Percentiles rank a stretch among this genome's conserved stretches.
Conservation (phyloP, 148 eudicot genomes). For the Camellia granthamiana region DNA sequence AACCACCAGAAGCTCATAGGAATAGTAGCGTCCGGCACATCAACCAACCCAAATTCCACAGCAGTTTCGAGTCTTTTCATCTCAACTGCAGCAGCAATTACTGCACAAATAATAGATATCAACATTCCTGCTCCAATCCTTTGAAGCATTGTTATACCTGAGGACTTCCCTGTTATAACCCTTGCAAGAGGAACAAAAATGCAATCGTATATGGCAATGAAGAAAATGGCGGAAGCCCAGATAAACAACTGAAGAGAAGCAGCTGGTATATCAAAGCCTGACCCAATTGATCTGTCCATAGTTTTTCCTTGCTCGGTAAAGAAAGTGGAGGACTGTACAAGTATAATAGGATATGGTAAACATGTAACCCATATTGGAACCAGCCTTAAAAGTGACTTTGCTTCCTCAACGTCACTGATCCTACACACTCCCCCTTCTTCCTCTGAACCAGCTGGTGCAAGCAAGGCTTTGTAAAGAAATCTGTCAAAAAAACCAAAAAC, state of each 20-base stretch:
- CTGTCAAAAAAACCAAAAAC: not conserved
- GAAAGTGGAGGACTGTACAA: slow-evolving; percentile 33
- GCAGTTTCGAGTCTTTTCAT: slow-evolving; percentile 24
- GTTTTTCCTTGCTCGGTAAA: slow-evolving; percentile 41
- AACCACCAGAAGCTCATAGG: slow-evolving; percentile 31
- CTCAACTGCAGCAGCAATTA: slow-evolving; percentile 30
- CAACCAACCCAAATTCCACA: slow-evolving; percentile 18
- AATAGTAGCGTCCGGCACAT: slow-evolving; percentile 21
- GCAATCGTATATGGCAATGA: slow-evolving; percentile 38
- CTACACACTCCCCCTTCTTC: slow-evolving; percentile 29
- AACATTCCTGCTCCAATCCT: slow-evolving; percentile 30
- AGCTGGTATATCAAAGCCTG: slow-evolving; percentile 32
- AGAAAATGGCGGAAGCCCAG: slow-evolving; percentile 19
- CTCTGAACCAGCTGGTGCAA: slow-evolving; percentile 29
- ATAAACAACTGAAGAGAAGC: slow-evolving; percentile 33
- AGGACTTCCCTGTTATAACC: slow-evolving; percentile 28
- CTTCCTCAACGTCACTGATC: slow-evolving; percentile 40
- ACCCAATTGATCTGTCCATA: slow-evolving; percentile 32
- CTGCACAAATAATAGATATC: slow-evolving; percentile 10
- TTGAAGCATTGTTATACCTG: slow-evolving; percentile 41
- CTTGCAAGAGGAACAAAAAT: slow-evolving; percentile 31
- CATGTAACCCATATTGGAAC: slow-evolving; percentile 43
- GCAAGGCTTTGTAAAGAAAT: slow-evolving; percentile 13
- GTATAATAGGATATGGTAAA: slow-evolving; percentile 29
- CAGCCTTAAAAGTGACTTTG: slow-evolving; percentile 36